These are phyloP conservation scores for Phragmites australis DNA, from an alignment of 176 grass and related monocot genomes.

Conservation along the genomic window DNA sequence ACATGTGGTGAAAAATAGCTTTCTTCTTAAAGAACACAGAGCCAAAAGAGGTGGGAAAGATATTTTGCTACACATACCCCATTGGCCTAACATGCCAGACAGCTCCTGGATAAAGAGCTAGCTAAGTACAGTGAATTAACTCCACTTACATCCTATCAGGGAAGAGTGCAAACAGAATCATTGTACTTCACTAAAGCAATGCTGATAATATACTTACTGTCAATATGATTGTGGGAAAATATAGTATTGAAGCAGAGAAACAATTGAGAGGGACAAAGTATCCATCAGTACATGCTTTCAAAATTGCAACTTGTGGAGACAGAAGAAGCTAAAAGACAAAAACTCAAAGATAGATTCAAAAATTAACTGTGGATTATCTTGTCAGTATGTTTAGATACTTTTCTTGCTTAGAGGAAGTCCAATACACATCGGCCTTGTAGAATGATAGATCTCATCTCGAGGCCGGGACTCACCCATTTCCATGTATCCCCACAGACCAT, in stretches of 20 bases:
- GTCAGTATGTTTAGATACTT: conserved; percentile 9
- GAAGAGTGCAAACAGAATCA: conserved; percentile 9
- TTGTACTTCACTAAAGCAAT: not conserved
- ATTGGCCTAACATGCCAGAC: conserved; percentile 51
- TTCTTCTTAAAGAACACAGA: not conserved
- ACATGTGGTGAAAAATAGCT: not conserved
- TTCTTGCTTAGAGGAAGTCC: conserved; percentile 56
- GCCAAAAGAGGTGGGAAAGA: not conserved
- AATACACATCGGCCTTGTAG: conserved; percentile 66
- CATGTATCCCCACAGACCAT: too few species aligned
- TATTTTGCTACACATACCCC: not conserved
- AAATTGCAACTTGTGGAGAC: not conserved
- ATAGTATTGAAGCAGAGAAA: not conserved
- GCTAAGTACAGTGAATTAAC: conserved; percentile 28
- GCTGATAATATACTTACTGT: too few species aligned
- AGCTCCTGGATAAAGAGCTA: conserved; percentile 52
- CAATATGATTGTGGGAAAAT: not conserved
- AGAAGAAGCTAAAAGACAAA: not conserved
- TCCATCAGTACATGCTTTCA: not conserved
- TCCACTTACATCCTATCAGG: conserved; percentile 1
- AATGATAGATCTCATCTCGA: too few species aligned
- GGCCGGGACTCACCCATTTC: too few species aligned
- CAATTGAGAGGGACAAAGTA: not conserved
- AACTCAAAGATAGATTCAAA: not conserved
- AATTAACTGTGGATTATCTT: not conserved